Base-by-base conservation (phyloP, 2,329 filamentous ascomycete genomes). In the Tolypocladium endophyticum region DNA sequence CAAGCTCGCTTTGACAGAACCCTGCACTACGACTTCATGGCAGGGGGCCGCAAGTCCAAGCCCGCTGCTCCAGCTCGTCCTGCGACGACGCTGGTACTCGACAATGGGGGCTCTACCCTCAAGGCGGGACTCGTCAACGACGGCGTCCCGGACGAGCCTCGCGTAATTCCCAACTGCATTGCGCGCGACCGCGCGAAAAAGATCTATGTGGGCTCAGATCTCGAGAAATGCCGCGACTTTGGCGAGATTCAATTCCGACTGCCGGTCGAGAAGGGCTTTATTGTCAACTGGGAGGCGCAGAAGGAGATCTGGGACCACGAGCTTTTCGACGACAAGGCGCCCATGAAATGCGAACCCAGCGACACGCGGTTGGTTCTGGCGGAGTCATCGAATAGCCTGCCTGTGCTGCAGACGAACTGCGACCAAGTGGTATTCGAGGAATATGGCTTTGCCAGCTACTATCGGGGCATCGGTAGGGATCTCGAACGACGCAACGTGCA, bases 391-490 rank as follows among this genome's bases (percentile, higher is more conserved):
- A 96, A 95, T 73, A 86, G 87, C 4, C 81, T 96, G 59, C 86
- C 88, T 0, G 85, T 86, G 16, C 76, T 99, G 63, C 92, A 97
- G 73, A 84, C 87, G 45, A 94, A 97, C 71, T 92, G 90, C 66
- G 94, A 99, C 69, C 93, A 99, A 77, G 91, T 99, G 70, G 85
- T 97, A 1, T 97, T 99, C 77, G 94, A 99, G 71, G 92, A 97
- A 71, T 99, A 94, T 76, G 90, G 90, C 2, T 99, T 99, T 73
- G 84, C 87, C 14, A 88, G 89, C 65, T 96, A 96, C 74, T 88
- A 88, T 64, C 85, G 94, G 62, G 87, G 84, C 60, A 78, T 89
- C 64, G 89, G 89, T 84, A 71, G 61, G 77, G 41, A 8, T 25
- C 28, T 4, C 23, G 5, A 7, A 28, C 38, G 11, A 18, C n/a